Conservation (phyloP, 306 rosid genomes). For the Quercus robur region DNA sequence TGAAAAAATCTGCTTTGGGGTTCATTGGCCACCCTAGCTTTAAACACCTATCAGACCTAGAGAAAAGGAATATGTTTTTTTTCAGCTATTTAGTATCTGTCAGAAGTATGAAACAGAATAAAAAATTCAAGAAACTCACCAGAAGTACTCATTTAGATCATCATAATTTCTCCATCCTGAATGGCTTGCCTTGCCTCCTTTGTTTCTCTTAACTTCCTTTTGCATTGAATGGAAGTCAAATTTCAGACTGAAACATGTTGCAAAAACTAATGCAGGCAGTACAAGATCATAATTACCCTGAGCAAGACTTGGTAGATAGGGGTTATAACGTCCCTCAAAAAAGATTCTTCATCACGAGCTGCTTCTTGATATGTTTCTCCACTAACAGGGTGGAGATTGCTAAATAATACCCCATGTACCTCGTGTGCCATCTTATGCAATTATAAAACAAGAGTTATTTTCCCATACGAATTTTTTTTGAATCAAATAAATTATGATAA, state of each 20-base stretch:
- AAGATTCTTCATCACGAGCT: constrained; percentile 62
- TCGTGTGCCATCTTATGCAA: constrained; percentile 71
- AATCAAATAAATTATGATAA: background rate
- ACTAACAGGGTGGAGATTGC: constrained; percentile 47
- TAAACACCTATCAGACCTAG: constrained; percentile 81
- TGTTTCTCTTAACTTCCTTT: constrained; percentile 92
- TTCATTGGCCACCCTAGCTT: constrained; percentile 84
- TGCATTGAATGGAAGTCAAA: constrained; percentile 31
- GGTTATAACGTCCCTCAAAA: constrained; percentile 60
- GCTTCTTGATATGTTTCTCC: constrained; percentile 42
- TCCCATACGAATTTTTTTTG: background rate
- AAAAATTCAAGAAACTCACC: constrained; percentile 45
- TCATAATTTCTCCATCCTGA: constrained; percentile 97
- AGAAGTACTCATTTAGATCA: constrained; percentile 94
- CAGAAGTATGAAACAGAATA: background rate
- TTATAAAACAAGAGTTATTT: constrained; percentile 17
- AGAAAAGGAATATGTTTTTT: constrained; percentile 10
- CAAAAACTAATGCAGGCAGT: constrained; percentile 19
- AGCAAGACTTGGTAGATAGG: constrained; percentile 70
- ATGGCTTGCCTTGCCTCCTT: constrained; percentile 87
- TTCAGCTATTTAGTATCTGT: constrained; percentile 15
- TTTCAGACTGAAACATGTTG: constrained; percentile 31
- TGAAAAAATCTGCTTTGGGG: constrained; percentile 62
- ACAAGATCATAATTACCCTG: constrained; percentile 44
- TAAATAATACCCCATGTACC: constrained; percentile 48